Evolutionary conservation across 768 basidiomycete species (phyloP).

Genomic region (Leucocoprinus birnbaumii): DNA sequence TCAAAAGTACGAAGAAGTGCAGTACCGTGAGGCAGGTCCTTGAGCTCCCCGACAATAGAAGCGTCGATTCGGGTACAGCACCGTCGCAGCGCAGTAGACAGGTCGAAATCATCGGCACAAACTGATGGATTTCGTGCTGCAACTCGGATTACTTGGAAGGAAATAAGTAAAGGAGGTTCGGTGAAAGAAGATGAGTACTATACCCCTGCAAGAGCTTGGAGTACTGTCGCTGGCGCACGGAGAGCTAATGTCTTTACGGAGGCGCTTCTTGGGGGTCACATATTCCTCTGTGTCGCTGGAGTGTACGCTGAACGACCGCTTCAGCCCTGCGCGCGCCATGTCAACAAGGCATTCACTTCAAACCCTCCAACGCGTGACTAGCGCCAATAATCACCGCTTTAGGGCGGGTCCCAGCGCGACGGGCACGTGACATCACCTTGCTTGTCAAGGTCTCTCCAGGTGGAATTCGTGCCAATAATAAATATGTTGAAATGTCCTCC

Average conservation of each 20-base stretch:
- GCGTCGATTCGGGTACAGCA: background rate
- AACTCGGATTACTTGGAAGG: background rate
- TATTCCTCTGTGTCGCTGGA: conserved; percentile 8
- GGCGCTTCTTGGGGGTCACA: background rate
- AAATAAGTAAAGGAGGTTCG: background rate
- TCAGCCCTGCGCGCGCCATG: conserved; percentile 12
- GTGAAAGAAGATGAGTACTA: background rate
- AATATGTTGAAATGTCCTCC: too few species aligned
- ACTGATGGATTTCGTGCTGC: background rate
- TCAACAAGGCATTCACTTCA: background rate
- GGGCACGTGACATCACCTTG: conserved; percentile 12
- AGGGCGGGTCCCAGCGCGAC: conserved; percentile 26
- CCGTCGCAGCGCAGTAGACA: background rate
- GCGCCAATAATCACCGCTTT: conserved; percentile 13
- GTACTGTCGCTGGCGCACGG: conserved; percentile 27
- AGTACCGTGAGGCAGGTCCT: conserved; percentile 12
- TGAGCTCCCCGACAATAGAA: background rate
- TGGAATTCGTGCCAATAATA: background rate
- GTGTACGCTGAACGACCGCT: conserved; percentile 1
- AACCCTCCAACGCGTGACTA: background rate
- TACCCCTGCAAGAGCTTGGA: conserved; percentile 1
- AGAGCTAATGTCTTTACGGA: background rate
- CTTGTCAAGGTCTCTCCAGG: background rate
- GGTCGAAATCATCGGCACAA: background rate
- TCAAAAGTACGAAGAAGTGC: background rate